Percentiles rank a stretch among this genome's conserved stretches.
Evolutionary conservation across 2,329 filamentous ascomycete genomes (phyloP).

Genomic region (Pseudocercospora crystallina): DNA sequence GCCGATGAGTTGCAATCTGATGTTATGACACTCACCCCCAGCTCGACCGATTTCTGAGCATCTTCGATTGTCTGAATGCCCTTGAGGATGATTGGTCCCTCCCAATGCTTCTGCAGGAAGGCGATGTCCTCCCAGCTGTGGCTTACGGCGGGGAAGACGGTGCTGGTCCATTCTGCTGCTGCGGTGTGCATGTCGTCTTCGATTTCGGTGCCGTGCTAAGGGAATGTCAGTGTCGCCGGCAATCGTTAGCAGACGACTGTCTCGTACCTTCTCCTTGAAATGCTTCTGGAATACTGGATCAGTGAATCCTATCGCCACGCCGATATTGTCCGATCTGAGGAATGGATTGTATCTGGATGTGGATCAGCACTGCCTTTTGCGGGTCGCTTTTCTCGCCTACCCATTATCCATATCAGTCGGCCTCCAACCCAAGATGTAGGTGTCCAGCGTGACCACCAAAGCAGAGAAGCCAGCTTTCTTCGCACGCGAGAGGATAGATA

Average conservation of each 20-base stretch:
- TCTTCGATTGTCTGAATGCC: constrained; percentile 55
- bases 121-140: constrained; percentile 60
- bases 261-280: constrained; percentile 55
- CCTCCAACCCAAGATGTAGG: constrained; percentile 67
- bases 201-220: constrained; percentile 38
- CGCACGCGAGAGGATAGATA: constrained; percentile 62
- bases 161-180: constrained; percentile 53
- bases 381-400: too few species aligned
- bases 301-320: constrained; percentile 62
- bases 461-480: constrained; percentile 61
- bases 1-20: too few species aligned
- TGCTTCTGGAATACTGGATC: constrained; percentile 65
- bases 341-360: constrained; percentile 29
- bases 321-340: constrained; percentile 39
- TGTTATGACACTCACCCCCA: too few species aligned
- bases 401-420: constrained; percentile 43
- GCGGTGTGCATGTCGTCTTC: constrained; percentile 51
- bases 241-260: too few species aligned
- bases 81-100: constrained; percentile 63
- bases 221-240: too few species aligned
- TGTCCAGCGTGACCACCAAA: constrained; percentile 71
- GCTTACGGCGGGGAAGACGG: constrained; percentile 43
- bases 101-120: constrained; percentile 60
- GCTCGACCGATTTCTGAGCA: constrained; percentile 45
- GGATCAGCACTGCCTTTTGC: too few species aligned